Base-by-base conservation (phyloP, 139 green algal species). In the Volvox reticuliferus region DNA sequence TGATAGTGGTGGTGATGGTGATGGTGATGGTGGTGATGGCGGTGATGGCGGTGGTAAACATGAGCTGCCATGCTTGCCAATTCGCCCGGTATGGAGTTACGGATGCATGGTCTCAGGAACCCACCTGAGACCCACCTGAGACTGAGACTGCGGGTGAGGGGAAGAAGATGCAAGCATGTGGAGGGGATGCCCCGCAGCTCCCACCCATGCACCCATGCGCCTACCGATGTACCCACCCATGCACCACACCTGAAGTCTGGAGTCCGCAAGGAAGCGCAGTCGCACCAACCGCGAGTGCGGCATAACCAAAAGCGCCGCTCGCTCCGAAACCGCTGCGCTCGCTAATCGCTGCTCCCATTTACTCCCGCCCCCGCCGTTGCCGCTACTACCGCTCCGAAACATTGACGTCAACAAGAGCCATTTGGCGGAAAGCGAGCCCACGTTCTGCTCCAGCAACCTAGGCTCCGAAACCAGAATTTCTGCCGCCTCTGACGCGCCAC, bases 261-360 rank as follows among this genome's bases (percentile, higher is more conserved):
- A 6, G 37, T 89, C 85, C 18, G 71, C 69, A n/a, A 89, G 69
- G 71, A 75, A 89, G 2, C 85, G 37, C 36, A 89, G n/a, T 36
- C 85, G 85, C 16, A 68, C 85, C 37, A 89, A 21, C 2, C 20
- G 14, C 1, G 44, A 61, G 85, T 82, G 77, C 37, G 85, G 71
- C 69, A 82, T n/a, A 0, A 12, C 69, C 71, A 89, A 37, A 26
- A 89, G 85, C 85, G 50, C 37, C 0, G 69, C 85, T 2, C 85
- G 69, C 44, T 82, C 33, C n/a, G 69, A 19, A 3, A 32, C n/a
- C 1, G 9, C 20, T 0, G 6, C 18, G 22, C 3, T 28, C 0
- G 65, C 83, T 69, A 89, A 28, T 35, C 26, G 18, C 83, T 3
- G 6, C 37, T 36, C 83, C 83, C 83, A 89, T 12, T 12, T 50